Evolutionary conservation across 306 rosid species (phyloP).

Genomic region (Cyamopsis tetragonoloba): DNA sequence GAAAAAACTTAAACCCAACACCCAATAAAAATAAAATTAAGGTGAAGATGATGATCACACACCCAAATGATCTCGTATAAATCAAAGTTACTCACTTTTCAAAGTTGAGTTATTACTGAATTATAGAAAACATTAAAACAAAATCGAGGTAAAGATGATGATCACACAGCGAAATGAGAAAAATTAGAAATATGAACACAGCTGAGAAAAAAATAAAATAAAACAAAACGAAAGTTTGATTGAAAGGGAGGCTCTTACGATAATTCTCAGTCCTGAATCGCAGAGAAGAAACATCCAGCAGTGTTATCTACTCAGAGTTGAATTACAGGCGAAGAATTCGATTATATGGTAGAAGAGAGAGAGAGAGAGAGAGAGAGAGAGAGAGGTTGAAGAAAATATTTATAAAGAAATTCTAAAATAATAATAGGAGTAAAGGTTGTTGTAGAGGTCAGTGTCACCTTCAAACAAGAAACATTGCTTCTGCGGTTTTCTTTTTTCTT

Average conservation of each 20-base stretch:
- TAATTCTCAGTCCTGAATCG: conserved; percentile 34
- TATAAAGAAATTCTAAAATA: background rate
- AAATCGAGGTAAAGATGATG: background rate
- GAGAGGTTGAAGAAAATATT: background rate
- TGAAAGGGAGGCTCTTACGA: conserved; percentile 10
- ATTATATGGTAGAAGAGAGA: conserved; percentile 20
- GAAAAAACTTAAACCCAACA: conserved; percentile 31
- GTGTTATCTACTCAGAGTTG: conserved; percentile 47
- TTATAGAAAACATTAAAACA: background rate
- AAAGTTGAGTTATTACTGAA: background rate
- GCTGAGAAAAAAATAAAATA: background rate
- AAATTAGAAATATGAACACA: conserved; percentile 20
- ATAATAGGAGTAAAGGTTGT: conserved; percentile 28
- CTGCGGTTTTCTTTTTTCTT: background rate
- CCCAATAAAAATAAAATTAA: conserved; percentile 2
- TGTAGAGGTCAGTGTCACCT: conserved; percentile 27
- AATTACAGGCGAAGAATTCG: conserved; percentile 42
- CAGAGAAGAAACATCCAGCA: conserved; percentile 32
- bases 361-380: background rate
- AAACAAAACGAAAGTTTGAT: background rate
- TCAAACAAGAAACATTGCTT: conserved; percentile 22
- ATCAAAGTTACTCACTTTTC: too few species aligned
- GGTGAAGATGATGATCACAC: background rate
- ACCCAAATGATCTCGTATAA: conserved; percentile 7
- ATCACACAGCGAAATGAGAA: conserved; percentile 10